Percentiles rank a stretch among this genome's conserved stretches.
phyloP scores from a whole-genome alignment of 805 yeast species.

The Candida hispaniensis region DNA sequence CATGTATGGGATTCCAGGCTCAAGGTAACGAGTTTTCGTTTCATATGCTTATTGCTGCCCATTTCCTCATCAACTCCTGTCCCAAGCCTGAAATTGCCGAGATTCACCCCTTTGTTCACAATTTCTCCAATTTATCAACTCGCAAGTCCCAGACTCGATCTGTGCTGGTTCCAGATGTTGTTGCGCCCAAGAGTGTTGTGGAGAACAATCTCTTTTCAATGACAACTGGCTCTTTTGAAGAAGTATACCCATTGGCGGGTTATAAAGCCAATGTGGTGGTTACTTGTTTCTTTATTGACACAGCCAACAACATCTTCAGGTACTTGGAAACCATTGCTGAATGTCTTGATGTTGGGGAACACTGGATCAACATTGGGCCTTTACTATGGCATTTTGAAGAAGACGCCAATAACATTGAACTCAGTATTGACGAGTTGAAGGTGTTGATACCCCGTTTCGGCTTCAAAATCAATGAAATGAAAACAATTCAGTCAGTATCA shows the following conservation, averaged over 20 bases:
- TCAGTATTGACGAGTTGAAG: slow-evolving; percentile 58
- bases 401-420: slow-evolving; percentile 60
- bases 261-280: slow-evolving; percentile 33
- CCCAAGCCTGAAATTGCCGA: slow-evolving; percentile 15
- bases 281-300: slow-evolving; percentile 72
- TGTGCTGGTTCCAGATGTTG: slow-evolving; percentile 31
- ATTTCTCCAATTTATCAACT: slow-evolving; percentile 53
- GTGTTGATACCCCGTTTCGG: slow-evolving; percentile 42
- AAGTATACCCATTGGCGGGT: slow-evolving; percentile 36
- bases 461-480: slow-evolving; percentile 39
- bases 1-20: slow-evolving; percentile 37
- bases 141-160: slow-evolving; percentile 43
- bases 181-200: slow-evolving; percentile 18
- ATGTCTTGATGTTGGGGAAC: slow-evolving; percentile 40
- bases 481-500: slow-evolving; percentile 36
- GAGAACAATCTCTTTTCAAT: slow-evolving; percentile 41
- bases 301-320: slow-evolving; percentile 76
- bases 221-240: slow-evolving; percentile 63
- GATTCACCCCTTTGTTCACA: slow-evolving; percentile 41
- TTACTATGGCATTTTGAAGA: slow-evolving; percentile 59
- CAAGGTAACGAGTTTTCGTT: slow-evolving; percentile 74
- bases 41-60: slow-evolving; percentile 57
- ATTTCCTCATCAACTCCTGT: slow-evolving; percentile 23
- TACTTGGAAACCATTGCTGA: slow-evolving; percentile 57
- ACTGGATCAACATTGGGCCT: slow-evolving; percentile 91